Conservation (phyloP, 257 asterid genomes). For the Datura wrightii region DNA sequence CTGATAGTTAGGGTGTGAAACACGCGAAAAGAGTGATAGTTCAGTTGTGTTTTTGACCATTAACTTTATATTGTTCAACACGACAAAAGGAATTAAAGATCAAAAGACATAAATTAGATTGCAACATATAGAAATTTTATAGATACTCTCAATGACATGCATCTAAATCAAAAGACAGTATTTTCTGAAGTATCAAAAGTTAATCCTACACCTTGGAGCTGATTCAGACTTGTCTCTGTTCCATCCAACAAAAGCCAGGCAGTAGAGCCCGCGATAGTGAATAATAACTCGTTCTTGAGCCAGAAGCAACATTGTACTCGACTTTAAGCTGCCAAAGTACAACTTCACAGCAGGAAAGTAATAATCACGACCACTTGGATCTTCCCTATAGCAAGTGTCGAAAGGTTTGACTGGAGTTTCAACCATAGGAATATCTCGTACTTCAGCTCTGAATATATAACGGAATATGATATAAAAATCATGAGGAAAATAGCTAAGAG, state of each 20-base stretch:
- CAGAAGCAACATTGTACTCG: background rate
- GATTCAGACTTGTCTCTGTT: background rate
- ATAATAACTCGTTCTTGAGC: background rate
- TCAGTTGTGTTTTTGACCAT: too few relatives aligned
- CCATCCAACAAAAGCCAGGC: conserved; percentile 10
- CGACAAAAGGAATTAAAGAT: too few relatives aligned
- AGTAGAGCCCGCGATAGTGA: background rate
- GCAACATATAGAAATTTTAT: too few relatives aligned
- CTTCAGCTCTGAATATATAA: background rate
- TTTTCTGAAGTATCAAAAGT: conserved; percentile 18
- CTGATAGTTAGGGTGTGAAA: too few relatives aligned
- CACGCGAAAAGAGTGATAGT: too few relatives aligned
- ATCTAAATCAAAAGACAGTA: background rate
- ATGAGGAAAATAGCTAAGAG: background rate
- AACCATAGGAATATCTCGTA: background rate
- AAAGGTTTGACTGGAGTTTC: background rate
- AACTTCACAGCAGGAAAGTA: background rate
- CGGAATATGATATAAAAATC: background rate
- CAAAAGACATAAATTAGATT: too few relatives aligned
- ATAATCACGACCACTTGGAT: background rate
- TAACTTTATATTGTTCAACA: too few relatives aligned
- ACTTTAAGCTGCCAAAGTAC: background rate
- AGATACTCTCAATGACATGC: background rate
- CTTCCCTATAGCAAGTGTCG: conserved; percentile 5
- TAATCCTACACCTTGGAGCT: conserved; percentile 16